Percentiles rank a stretch among this genome's conserved stretches.
These are phyloP conservation scores for Saccharomycopsis capsularis DNA, from an alignment of 805 yeast genomes.

Conservation along the genomic window DNA sequence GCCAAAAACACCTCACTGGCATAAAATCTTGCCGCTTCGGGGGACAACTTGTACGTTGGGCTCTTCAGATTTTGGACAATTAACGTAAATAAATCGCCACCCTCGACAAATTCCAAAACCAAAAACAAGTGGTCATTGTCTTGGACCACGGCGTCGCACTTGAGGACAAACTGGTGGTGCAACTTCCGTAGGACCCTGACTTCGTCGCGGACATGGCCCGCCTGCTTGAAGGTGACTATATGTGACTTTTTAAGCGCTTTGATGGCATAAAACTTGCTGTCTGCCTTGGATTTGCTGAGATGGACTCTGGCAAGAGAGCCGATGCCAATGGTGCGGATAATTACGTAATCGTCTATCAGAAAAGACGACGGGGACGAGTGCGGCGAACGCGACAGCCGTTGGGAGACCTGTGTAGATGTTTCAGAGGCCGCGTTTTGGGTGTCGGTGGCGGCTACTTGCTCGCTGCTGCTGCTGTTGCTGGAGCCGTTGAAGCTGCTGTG, in stretches of 20 bases:
- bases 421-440: too few relatives aligned
- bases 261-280: slow-evolving; percentile 5
- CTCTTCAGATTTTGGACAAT: slow-evolving; percentile 1
- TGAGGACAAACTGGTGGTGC: slow-evolving; percentile 5
- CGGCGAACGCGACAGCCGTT: too few relatives aligned
- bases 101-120: slow-evolving; percentile 10
- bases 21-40: slow-evolving; percentile 2
- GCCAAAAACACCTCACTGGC: slow-evolving; percentile 8
- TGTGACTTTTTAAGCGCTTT: slow-evolving; percentile 5
- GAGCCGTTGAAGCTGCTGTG: too few relatives aligned
- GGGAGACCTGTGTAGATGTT: too few relatives aligned
- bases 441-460: too few relatives aligned
- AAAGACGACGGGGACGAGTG: too few relatives aligned
- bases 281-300: background rate
- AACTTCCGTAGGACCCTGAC: slow-evolving; percentile 2
- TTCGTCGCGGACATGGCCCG: slow-evolving; percentile 8
- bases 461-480: too few relatives aligned
- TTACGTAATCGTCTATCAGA: background rate
- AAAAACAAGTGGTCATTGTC: slow-evolving; percentile 4
- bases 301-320: slow-evolving; percentile 17
- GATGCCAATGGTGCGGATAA: slow-evolving; percentile 14
- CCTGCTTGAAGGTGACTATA: slow-evolving; percentile 4
- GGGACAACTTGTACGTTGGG: background rate
- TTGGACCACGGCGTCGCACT: slow-evolving; percentile 2
- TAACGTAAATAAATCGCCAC: slow-evolving; percentile 14